Evolutionary conservation across 257 asterid species (phyloP), one percentile per base, ranked within the genome.

Genomic region (Marsdenia floribunda): DNA sequence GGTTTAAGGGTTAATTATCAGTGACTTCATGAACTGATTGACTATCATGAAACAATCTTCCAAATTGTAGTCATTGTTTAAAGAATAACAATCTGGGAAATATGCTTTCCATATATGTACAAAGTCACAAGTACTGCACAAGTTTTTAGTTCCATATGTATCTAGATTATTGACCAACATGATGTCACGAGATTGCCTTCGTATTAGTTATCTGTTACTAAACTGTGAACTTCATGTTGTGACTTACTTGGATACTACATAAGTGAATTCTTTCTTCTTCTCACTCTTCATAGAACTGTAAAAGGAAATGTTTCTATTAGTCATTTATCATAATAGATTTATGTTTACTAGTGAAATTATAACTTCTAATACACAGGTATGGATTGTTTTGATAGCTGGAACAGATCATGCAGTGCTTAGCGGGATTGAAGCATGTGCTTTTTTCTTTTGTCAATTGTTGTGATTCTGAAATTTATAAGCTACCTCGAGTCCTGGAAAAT

Each of bases 351-450:
- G n/a, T 50, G 74, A 33, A 29, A 50, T 40, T 74, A 26, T 55
- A 24, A 53, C 24, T 63, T 40, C 40, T 71, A 60, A 59, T 33
- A 6, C 75, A 75, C 79, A 90, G 93, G 86, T 75, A 84, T 88
- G 85, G 82, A 78, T 68, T 79, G 83, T 80, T 75, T 54, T 83
- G 84, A 79, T 82, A 72, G 67, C 65, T 76, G 87, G 86, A 85
- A 77, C 82, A 80, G 85, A 88, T 78, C 80, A 88, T 88, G 81
- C 89, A 77, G 88, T 90, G 89, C 82, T 75, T 90, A 76, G 86
- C 82, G 68, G 86, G 89, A 71, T 83, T 87, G 81, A 85, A 86
- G 76, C 86, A 80, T 83, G 70, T 84, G 65, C 83, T 85, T 80
- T 85, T 79, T 76, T 85, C 87, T 75, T 72, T 86, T 79, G 77